Conservation (phyloP, 176 grass and related monocot genomes). For the Zizania latifolia region DNA sequence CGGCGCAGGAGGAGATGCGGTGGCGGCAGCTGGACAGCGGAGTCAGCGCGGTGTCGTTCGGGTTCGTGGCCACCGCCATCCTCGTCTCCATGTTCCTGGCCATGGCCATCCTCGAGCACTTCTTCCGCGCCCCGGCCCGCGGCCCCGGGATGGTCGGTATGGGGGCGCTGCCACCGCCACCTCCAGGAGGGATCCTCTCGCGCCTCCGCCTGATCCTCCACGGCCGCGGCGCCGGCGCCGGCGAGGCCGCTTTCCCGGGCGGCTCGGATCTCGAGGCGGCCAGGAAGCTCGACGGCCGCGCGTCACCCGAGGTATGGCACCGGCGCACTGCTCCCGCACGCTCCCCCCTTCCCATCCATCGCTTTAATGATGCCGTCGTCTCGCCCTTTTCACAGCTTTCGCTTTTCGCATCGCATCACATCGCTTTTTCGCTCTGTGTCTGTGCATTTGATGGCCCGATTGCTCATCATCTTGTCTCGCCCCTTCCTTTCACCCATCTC, state of each 20-base stretch:
- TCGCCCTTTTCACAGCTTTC: conserved; percentile 42
- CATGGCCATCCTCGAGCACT: conserved; percentile 92
- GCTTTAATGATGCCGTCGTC: conserved; percentile 37
- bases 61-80: conserved; percentile 97
- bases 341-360: background rate
- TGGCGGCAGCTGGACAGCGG: conserved; percentile 70
- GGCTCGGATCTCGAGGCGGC: conserved; percentile 49
- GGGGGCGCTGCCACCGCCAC: background rate
- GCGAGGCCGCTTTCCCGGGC: background rate
- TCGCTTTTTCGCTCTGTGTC: conserved; percentile 18
- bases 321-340: conserved; percentile 29
- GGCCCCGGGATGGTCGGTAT: background rate
- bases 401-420: conserved; percentile 28
- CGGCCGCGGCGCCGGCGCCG: background rate
- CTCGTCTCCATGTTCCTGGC: conserved; percentile 97
- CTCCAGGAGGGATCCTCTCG: conserved; percentile 13
- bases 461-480: conserved; percentile 36
- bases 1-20: conserved; percentile 46
- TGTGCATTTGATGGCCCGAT: conserved; percentile 19
- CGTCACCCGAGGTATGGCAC: conserved; percentile 44
- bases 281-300: conserved; percentile 34
- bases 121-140: conserved; percentile 42
- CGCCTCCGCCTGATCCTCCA: conserved; percentile 24
- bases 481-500: conserved; percentile 2
- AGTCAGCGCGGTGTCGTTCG: conserved; percentile 89